phyloP scores from a whole-genome alignment of 208 protist genomes.

The Trypanosoma boissoni region DNA sequence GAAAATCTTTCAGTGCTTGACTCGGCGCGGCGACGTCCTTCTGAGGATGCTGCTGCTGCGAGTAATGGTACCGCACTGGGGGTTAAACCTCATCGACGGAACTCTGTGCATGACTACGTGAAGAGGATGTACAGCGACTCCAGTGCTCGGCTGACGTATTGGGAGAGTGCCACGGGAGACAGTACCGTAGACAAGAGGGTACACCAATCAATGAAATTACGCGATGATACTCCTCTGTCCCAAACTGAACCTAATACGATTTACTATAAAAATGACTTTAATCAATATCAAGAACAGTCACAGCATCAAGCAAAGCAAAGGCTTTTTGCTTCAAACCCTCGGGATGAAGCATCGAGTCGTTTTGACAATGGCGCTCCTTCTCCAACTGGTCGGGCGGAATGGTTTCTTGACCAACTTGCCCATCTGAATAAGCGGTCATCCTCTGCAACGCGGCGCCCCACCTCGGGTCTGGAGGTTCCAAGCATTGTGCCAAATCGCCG shows the following conservation, averaged over 20 bases:
- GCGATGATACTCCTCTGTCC: too few species aligned
- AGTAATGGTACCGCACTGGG: too few species aligned
- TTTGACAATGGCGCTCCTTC: too few species aligned
- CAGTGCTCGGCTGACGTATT: constrained; percentile 12
- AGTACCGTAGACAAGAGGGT: not conserved
- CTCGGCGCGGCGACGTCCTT: too few species aligned
- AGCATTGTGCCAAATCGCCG: not conserved
- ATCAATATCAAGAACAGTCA: too few species aligned
- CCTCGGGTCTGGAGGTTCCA: constrained; percentile 6
- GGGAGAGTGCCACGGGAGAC: not conserved
- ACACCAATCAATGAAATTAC: constrained; percentile 8
- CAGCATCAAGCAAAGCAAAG: too few species aligned
- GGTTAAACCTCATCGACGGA: not conserved
- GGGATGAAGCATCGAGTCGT: too few species aligned
- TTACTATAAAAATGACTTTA: too few species aligned
- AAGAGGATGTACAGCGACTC: not conserved
- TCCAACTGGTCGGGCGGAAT: not conserved
- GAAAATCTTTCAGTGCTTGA: too few species aligned
- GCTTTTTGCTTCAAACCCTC: too few species aligned
- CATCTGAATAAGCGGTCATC: constrained; percentile 10
- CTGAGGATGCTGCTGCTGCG: too few species aligned
- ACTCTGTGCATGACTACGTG: constrained; percentile 10
- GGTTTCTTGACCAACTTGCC: constrained; percentile 11
- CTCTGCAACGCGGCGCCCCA: constrained; percentile 17
- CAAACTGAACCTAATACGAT: too few species aligned